phyloP scores from a whole-genome alignment of 768 basidiomycete species.

The Lactarius vividus region DNA sequence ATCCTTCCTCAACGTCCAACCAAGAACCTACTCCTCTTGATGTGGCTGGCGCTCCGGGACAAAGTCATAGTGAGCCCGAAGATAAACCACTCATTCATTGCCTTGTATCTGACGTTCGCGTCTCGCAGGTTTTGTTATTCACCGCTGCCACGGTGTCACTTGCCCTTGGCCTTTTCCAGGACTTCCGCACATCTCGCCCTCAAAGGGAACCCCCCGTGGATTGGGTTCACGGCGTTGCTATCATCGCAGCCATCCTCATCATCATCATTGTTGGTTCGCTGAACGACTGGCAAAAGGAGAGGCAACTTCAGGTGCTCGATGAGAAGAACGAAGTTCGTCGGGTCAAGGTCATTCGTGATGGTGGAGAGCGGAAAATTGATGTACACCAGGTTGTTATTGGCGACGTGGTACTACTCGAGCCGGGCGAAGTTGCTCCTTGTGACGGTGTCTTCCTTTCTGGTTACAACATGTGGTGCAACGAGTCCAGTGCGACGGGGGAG shows the following conservation, averaged over 20 bases:
- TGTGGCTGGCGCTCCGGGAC: slow-evolving; percentile 63
- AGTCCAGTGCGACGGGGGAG: slow-evolving; percentile 95
- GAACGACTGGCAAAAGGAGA: slow-evolving; percentile 99
- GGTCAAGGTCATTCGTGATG: slow-evolving; percentile 58
- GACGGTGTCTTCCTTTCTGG: slow-evolving; percentile 93
- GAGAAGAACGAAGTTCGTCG: slow-evolving; percentile 93
- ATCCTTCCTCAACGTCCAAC: slow-evolving; percentile 46
- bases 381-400: slow-evolving; percentile 87
- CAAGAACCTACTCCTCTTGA: slow-evolving; percentile 50
- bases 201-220: slow-evolving; percentile 62
- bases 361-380: slow-evolving; percentile 32
- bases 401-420: slow-evolving; percentile 87
- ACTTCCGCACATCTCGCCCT: slow-evolving; percentile 70
- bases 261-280: slow-evolving; percentile 88
- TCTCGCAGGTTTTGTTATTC: slow-evolving; percentile 79
- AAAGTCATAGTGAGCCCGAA: slow-evolving; percentile 52
- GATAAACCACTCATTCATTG: slow-evolving; percentile 1
- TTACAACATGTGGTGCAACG: slow-evolving; percentile 93
- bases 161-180: slow-evolving; percentile 93
- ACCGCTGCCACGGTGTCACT: slow-evolving; percentile 89
- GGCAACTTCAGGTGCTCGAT: slow-evolving; percentile 91
- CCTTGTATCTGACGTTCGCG: slow-evolving; percentile 33
- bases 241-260: slow-evolving; percentile 70
- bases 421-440: slow-evolving; percentile 93
- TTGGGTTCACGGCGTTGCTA: slow-evolving; percentile 94